Base-by-base conservation (phyloP, 2,329 filamentous ascomycete genomes). In the Parasarocladium wereldwijsianum region DNA sequence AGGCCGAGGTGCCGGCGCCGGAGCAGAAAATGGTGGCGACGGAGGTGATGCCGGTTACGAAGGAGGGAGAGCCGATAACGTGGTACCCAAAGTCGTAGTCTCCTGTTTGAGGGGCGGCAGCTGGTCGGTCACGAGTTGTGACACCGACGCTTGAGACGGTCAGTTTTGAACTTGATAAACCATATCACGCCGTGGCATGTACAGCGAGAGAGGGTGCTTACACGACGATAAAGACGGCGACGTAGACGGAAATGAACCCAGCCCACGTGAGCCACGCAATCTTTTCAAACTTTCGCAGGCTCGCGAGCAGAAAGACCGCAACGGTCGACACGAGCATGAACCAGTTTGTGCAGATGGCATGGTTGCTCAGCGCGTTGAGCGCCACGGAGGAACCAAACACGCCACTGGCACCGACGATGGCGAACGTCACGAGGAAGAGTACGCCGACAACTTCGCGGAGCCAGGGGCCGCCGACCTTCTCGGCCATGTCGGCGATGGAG, bases 191-290 rank as follows among this genome's bases (percentile, higher is more conserved):
- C 18, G 31, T 49, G 44, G 35, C 46, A 50, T 9, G 15, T 8
- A 17, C 8, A 24, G 15, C 9, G 8, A 13, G 16, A 15, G 17
- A 29, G n/a, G n/a, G 8, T 22, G n/a, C 48, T 37, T 41, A 51
- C 35, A 70, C 64, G 26, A 24, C 14, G 12, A 17, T n/a, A 17
- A 9, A 15, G 8, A n/a, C 19, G 11, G 8, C 8, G 8, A 21
- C 14, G 12, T 26, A 14, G 17, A 21, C 11, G 16, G 27, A 23
- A 8, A 19, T 12, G 19, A 36, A 69, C 52, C 70, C 70, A n/a
- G 58, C 60, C 61, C 65, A 76, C 1, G 67, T 70, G 24, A 74
- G 49, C 64, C 66, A 73, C 4, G 62, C 64, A 32, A 75, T 63
- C 38, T 71, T 64, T 24, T 65, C 56, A 36, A 72, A 64, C 32